These are phyloP conservation scores for Stentor roeselii DNA, from an alignment of 73 alveolate species.

Conservation along the genomic window DNA sequence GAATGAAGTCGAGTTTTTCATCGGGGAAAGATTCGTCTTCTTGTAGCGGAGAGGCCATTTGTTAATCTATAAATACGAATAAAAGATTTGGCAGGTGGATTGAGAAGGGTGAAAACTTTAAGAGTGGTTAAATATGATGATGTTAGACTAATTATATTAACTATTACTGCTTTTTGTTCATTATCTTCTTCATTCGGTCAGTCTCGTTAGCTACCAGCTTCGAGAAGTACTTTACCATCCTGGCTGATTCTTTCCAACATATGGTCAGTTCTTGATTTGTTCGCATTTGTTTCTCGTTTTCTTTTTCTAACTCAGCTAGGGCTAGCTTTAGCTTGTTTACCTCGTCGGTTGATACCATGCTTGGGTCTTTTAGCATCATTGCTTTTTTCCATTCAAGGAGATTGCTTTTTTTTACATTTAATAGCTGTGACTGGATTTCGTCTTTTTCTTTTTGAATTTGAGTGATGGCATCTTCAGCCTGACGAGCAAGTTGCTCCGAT, in stretches of 20 bases:
- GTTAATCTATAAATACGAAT: too few species aligned
- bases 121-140: too few species aligned
- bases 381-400: neutral
- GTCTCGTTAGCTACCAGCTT: neutral
- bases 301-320: neutral
- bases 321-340: neutral
- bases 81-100: too few species aligned
- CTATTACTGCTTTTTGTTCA: neutral
- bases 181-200: neutral
- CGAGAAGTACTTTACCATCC: neutral
- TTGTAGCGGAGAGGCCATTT: too few species aligned
- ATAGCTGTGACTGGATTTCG: neutral
- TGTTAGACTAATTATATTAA: neutral
- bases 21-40: too few species aligned
- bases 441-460: constrained; percentile 16
- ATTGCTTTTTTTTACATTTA: neutral
- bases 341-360: constrained; percentile 2
- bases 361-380: neutral
- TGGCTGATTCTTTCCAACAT: constrained; percentile 25
- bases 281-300: neutral
- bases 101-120: too few species aligned
- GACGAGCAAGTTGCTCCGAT: neutral
- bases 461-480: neutral
- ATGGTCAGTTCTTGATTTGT: constrained; percentile 17
- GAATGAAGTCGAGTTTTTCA: too few species aligned